These are phyloP conservation scores for Conringia planisiliqua DNA, from an alignment of 345 rosid genomes.

Conservation along the genomic window DNA sequence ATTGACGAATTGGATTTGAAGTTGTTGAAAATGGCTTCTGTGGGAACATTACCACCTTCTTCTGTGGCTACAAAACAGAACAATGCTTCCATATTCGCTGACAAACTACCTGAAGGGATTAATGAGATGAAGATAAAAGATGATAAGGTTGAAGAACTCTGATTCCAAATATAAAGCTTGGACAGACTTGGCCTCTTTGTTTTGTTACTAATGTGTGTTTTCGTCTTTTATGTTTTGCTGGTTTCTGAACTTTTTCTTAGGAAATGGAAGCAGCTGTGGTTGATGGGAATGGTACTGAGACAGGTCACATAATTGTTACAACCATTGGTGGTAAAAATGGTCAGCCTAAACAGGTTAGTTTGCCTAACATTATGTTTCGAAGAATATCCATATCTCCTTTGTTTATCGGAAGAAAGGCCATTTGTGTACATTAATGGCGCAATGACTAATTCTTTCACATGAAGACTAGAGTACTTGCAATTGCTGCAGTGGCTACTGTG, in stretches of 20 bases:
- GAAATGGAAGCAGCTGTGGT: slow-evolving; percentile 88
- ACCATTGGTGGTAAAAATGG: slow-evolving; percentile 82
- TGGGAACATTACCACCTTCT: slow-evolving; percentile 29
- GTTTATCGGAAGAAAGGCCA: background rate
- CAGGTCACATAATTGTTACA: slow-evolving; percentile 80
- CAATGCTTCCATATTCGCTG: slow-evolving; percentile 30
- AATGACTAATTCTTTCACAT: background rate
- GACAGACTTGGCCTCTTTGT: background rate
- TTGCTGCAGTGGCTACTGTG: background rate
- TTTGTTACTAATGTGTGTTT: background rate
- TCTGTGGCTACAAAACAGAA: slow-evolving; percentile 23
- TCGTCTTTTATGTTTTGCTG: background rate
- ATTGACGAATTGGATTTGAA: background rate
- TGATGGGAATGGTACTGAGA: slow-evolving; percentile 84
- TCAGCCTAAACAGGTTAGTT: slow-evolving; percentile 71
- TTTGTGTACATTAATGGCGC: background rate
- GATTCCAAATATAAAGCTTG: background rate
- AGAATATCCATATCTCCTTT: background rate
- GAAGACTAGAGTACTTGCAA: background rate
- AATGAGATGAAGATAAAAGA: slow-evolving; percentile 67
- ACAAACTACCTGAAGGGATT: slow-evolving; percentile 53
- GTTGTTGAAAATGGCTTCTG: slow-evolving; percentile 26
- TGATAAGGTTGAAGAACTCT: slow-evolving; percentile 39
- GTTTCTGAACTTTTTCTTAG: slow-evolving; percentile 33
- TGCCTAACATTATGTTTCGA: background rate